A percentile compares a stretch with the other conserved stretches of the same genome.
Conservation (phyloP, 2,329 filamentous ascomycete genomes). For the Cladophialophora bantiana region DNA sequence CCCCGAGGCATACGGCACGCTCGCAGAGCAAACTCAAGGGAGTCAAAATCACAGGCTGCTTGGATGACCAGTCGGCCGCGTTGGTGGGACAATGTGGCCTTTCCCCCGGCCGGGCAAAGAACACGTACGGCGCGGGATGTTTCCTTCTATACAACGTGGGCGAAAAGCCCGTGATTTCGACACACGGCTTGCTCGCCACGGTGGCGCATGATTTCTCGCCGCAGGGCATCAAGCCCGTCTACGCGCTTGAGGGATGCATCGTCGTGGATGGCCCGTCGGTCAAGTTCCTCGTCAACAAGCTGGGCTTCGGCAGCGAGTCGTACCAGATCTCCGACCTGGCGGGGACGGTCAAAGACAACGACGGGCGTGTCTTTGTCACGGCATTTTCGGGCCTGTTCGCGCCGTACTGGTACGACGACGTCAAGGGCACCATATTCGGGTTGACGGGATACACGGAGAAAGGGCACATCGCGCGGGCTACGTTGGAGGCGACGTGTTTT, state of each 20-base stretch:
- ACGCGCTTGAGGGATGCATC: slow-evolving; percentile 77
- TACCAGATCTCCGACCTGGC: slow-evolving; percentile 65
- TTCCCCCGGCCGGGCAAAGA: slow-evolving; percentile 76
- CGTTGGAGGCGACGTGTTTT: slow-evolving; percentile 82
- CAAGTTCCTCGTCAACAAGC: slow-evolving; percentile 68
- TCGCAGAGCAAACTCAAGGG: slow-evolving; percentile 69
- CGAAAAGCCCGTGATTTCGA: slow-evolving; percentile 76
- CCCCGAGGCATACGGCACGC: slow-evolving; percentile 68
- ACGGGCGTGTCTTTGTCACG: slow-evolving; percentile 79
- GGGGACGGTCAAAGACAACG: slow-evolving; percentile 69
- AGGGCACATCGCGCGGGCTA: slow-evolving; percentile 80
- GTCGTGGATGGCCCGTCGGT: slow-evolving; percentile 75
- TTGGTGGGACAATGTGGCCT: slow-evolving; percentile 82
- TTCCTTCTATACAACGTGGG: slow-evolving; percentile 84
- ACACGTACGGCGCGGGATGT: slow-evolving; percentile 81
- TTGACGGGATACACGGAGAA: slow-evolving; percentile 78
- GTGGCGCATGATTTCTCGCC: slow-evolving; percentile 74
- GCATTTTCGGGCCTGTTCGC: slow-evolving; percentile 83
- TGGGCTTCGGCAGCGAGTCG: slow-evolving; percentile 61
- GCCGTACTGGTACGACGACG: slow-evolving; percentile 85
- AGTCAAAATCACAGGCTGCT: slow-evolving; percentile 72
- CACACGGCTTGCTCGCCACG: slow-evolving; percentile 75
- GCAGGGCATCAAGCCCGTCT: slow-evolving; percentile 66
- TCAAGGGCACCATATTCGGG: slow-evolving; percentile 78
- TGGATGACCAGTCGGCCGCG: slow-evolving; percentile 79